These are phyloP conservation scores for Takashimella koratensis DNA, from an alignment of 1,284 basidiomycete genomes.

Conservation along the genomic window DNA sequence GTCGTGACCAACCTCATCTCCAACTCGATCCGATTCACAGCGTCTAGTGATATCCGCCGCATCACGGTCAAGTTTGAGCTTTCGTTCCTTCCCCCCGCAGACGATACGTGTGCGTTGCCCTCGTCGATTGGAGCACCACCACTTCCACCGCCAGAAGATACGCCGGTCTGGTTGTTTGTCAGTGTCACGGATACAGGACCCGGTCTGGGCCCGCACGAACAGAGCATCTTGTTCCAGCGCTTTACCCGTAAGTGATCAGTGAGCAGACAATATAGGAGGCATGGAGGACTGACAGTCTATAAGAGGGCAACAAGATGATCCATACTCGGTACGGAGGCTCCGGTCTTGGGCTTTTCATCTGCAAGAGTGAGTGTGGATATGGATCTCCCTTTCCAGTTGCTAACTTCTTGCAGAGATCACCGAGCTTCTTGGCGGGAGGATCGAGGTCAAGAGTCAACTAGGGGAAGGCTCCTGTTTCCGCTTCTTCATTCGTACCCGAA, in stretches of 20 bases:
- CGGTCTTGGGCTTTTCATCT: conserved; percentile 38
- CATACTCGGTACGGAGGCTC: conserved; percentile 35
- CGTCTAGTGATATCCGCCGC: conserved; percentile 10
- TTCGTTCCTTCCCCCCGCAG: conserved; percentile 18
- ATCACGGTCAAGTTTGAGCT: conserved; percentile 32
- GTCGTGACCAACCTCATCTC: conserved; percentile 30
- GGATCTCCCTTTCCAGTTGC: neutral
- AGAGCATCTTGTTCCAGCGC: conserved; percentile 25
- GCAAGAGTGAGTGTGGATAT: conserved; percentile 15
- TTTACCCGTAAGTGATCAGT: conserved; percentile 20
- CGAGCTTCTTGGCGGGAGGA: conserved; percentile 32
- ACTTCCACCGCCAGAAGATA: conserved; percentile 7
- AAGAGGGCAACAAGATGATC: conserved; percentile 28
- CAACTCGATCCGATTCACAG: conserved; percentile 32
- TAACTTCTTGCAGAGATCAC: conserved; percentile 18
- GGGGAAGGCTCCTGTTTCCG: conserved; percentile 48
- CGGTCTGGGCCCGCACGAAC: conserved; percentile 24
- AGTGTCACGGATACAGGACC: conserved; percentile 33
- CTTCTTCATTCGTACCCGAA: conserved; percentile 32
- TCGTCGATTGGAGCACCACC: neutral
- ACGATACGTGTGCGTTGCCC: conserved; percentile 17
- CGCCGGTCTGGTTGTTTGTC: conserved; percentile 21
- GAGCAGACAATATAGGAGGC: too few relatives aligned
- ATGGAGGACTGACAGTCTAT: too few relatives aligned
- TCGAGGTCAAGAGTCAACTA: conserved; percentile 25